Conservation (phyloP, 805 yeast species). For the Nakazawaea ambrosiae region DNA sequence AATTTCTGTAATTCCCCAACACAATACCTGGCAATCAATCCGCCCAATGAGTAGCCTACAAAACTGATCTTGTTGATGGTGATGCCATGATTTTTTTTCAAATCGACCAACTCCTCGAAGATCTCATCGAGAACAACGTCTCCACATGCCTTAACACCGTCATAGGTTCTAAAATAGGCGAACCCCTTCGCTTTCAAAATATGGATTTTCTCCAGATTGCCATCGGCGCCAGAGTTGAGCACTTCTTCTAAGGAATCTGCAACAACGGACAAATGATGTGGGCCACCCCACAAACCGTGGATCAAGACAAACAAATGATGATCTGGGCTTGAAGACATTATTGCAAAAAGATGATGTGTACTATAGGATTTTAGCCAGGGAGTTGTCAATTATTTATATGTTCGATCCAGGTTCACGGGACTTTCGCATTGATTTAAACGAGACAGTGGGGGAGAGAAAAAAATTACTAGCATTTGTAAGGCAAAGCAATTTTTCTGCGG, state of each 20-base stretch:
- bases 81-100: conserved; percentile 24
- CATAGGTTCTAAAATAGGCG: conserved; percentile 71
- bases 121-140: conserved; percentile 66
- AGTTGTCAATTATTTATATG: too few species aligned
- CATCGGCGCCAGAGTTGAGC: too few species aligned
- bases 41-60: conserved; percentile 88
- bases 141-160: conserved; percentile 73
- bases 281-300: conserved; percentile 78
- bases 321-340: conserved; percentile 4
- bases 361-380: not conserved
- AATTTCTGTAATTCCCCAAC: conserved; percentile 42
- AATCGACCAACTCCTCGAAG: conserved; percentile 30
- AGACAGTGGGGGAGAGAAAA: too few species aligned
- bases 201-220: conserved; percentile 35
- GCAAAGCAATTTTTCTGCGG: too few species aligned
- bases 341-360: not conserved
- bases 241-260: conserved; percentile 32
- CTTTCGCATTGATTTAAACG: too few species aligned
- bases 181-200: conserved; percentile 52
- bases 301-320: conserved; percentile 63
- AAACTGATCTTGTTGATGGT: conserved; percentile 54
- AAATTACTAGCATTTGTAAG: too few species aligned
- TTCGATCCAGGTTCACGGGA: too few species aligned
- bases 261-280: conserved; percentile 46
- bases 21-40: conserved; percentile 73